Evolutionary conservation across 148 eudicot genomes (phyloP).

Genomic region (Rhododendron mucronatum): DNA sequence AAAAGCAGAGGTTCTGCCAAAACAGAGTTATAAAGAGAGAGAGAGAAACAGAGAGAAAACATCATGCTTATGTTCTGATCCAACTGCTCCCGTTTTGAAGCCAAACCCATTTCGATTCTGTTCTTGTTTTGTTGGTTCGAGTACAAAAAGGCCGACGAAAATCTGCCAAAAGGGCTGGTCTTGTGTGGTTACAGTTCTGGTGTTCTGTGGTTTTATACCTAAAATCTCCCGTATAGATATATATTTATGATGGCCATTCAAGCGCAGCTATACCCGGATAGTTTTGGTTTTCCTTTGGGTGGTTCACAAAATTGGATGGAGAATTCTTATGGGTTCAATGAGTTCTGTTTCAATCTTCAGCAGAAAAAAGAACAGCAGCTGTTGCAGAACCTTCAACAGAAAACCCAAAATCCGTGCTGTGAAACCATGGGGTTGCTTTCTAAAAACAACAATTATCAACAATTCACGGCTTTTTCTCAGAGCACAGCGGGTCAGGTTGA

Average conservation of each 20-base stretch:
- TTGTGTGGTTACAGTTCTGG: neutral
- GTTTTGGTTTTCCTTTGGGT: conserved; percentile 35
- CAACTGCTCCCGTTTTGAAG: conserved; percentile 3
- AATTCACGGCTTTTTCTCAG: conserved; percentile 20
- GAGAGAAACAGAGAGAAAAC: neutral
- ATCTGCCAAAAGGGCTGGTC: neutral
- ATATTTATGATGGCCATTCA: conserved; percentile 45
- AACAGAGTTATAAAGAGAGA: neutral
- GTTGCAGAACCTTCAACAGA: conserved; percentile 18
- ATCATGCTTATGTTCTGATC: neutral
- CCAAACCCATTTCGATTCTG: conserved; percentile 13
- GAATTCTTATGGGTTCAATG: conserved; percentile 22
- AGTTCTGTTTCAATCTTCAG: conserved; percentile 23
- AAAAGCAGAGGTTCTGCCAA: neutral
- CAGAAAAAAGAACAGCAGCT: conserved; percentile 15
- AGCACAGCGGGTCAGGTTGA: conserved; percentile 30
- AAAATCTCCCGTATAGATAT: neutral
- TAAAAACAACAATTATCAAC: conserved; percentile 1
- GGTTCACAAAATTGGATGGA: conserved; percentile 25
- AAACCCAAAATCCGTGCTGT: neutral
- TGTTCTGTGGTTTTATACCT: neutral
- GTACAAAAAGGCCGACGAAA: neutral
- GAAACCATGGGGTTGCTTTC: conserved; percentile 14
- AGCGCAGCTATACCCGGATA: conserved; percentile 45
- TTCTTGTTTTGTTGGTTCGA: neutral